Evolutionary conservation across 2,329 filamentous ascomycete species (phyloP).

Genomic region (Leptographium radiaticola): DNA sequence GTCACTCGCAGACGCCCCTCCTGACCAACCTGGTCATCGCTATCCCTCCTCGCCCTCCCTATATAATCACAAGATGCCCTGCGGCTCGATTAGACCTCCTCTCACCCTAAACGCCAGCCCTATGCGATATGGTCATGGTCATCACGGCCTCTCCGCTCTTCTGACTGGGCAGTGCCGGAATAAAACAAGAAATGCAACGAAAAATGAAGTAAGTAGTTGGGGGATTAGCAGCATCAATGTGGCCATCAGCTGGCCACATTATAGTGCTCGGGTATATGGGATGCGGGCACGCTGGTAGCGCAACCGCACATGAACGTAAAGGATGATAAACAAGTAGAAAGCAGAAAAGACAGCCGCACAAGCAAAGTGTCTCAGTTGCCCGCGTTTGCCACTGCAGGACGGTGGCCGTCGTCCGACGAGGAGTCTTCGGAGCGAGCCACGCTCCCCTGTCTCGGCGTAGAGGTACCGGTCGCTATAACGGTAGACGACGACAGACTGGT

Average conservation of each 20-base stretch:
- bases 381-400: neutral
- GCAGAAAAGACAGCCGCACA: slow-evolving; percentile 2
- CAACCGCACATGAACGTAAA: neutral
- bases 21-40: neutral
- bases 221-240: neutral
- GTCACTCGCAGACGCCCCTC: neutral
- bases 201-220: neutral
- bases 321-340: slow-evolving; percentile 1
- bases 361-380: slow-evolving; percentile 4
- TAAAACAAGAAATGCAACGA: neutral
- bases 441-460: slow-evolving; percentile 13
- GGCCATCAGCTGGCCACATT: neutral
- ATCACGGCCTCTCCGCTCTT: neutral
- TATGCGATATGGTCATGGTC: slow-evolving; percentile 3
- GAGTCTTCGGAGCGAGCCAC: slow-evolving; percentile 8
- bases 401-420: slow-evolving; percentile 9
- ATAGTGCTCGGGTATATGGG: slow-evolving; percentile 2
- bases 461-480: slow-evolving; percentile 24
- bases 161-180: neutral
- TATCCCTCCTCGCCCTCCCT: neutral
- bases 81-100: neutral
- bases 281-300: neutral
- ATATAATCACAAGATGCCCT: neutral
- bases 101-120: slow-evolving; percentile 2
- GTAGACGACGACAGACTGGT: slow-evolving; percentile 31